Evolutionary conservation across 2,329 filamentous ascomycete genomes (phyloP), one percentile per base, ranked within the genome.

Genomic region (Drechslera avenae): DNA sequence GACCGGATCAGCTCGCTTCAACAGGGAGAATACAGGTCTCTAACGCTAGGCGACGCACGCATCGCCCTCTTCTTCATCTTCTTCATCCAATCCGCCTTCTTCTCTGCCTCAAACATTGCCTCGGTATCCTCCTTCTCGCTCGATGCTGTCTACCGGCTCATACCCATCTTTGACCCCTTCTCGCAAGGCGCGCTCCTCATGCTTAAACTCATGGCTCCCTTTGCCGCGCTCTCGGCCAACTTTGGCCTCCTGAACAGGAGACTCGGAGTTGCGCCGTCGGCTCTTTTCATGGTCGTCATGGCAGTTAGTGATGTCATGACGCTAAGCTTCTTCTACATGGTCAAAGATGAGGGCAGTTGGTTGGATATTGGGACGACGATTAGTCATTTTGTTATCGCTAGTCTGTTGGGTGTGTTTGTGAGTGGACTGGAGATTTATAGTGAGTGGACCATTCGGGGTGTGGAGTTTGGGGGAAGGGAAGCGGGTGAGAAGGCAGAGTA

Each of bases 351-450:
- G 71, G 94, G 94, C 0, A 94, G 89, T 17, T 99, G 94, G 94
- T 77, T 99, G 52, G 94, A 99, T 71, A 99, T 99, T 69, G 94
- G 94, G 26, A 96, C 91, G 21, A 97, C 91, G 3, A 99, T 99
- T 60, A 96, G 86, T 67, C 92, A 97, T 72, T 99, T 97, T 74
- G 86, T 86, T 54, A 97, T 99, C 76, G 93, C 91, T 14, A 97
- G 91, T 73, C 73, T 90, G 62, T 70, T 97, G 36, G 94, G 91
- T 62, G 86, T 96, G 7, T 99, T 99, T 76, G 91, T 99, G 35
- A 90, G 91, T 0, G 86, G 83, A 12, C 76, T 99, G 37, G 94
- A 99, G 76, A 86, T 88, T 13, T 83, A 96, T 3, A 96, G 91
- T 68, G 89, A 90, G 65, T 74, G 89, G 39, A 90, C 97, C 59